Base-by-base conservation (phyloP, 331 rosid species). In the Malus hybrid region DNA sequence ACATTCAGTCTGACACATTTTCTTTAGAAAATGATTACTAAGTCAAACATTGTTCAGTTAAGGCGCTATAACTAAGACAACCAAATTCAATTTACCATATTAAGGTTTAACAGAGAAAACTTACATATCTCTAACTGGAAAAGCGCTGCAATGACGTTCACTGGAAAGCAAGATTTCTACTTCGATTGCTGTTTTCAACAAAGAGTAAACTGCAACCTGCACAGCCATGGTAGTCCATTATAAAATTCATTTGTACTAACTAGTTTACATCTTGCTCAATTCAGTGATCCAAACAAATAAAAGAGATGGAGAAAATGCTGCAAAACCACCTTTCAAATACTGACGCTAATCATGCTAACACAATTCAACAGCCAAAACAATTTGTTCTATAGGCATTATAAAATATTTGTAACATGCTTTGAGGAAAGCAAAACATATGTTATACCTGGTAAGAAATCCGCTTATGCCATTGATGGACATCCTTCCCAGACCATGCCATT, bases 401-500 rank as follows among this genome's bases (percentile, higher is more conserved):
- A 24, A 14, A 71, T 56, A 7, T 16, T 22, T 8, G n/a, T 18
- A 27, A 15, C 68, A 60, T 60, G 11, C 67, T 39, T 60, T 5
- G 59, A 27, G 19, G 55, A 10, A 24, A 72, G 6, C 46, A 16
- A 31, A 28, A 79, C 10, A 10, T n/a, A n/a, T n/a, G 20, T 20
- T 34, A 11, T 73, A 88, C 93, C 91, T 73, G 82, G 75, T 90
- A 88, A 72, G 93, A 86, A 67, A 88, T 74, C 36, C 82, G 77
- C 31, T 76, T 85, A 79, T 90, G 96, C 90, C 93, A 88, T 67
- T 75, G 77, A 65, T 80, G 81, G 20, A 85, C 88, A 75, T 87
- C 96, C 85, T 87, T 88, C 72, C 96, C 96, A 60, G 80, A 73
- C 96, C 93, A 90, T 16, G 96, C 93, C 93, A 88, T 88, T 60